Base-by-base conservation (phyloP, 306 rosid genomes). In the Cotoneaster glaucophyllus region DNA sequence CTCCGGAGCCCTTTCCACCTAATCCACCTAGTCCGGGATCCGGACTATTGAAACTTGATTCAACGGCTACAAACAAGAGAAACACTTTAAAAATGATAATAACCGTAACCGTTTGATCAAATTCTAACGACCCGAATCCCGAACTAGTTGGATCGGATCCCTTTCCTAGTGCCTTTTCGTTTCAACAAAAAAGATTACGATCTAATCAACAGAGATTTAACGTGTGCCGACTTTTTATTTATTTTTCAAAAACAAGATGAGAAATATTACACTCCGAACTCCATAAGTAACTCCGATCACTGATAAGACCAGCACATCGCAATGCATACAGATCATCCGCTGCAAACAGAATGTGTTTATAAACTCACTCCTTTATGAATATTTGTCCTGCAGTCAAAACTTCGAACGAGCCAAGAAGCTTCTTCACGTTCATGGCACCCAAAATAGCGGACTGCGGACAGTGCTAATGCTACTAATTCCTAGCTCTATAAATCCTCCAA, bases 401-500 rank as follows among this genome's bases (percentile, higher is more conserved):
- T 75, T 34, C 58, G 32, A 39, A 68, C 34, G 69, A 18, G 53
- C 74, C 78, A 31, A 29, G 74, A 70, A 26, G 64, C 75, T 39
- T 69, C 74, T 73, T 69, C 53, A 50, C 29, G 74, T 64, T 67
- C 79, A 81, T 50, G 75, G 73, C 75, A 64, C 74, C n/a, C n/a
- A 9, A 45, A 53, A 62, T 41, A 58, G 70, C 76, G 67, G 74
- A 64, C 75, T 25, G 65, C 78, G 69, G 74, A 70, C 73, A 8
- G 62, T 37, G 68, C 64, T 74, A 41, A 71, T 45, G 84, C 75
- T 70, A 69, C 67, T 71, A 56, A 71, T 64, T 54, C 81, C 84
- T 81, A 82, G 80, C 77, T 62, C 87, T 72, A 32, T 67, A 77
- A 71, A 69, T 45, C 84, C 70, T 4, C 54, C 54, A 15, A 15